These are phyloP conservation scores for Podospora australis DNA, from an alignment of 495 filamentous ascomycete genomes.

Conservation along the genomic window DNA sequence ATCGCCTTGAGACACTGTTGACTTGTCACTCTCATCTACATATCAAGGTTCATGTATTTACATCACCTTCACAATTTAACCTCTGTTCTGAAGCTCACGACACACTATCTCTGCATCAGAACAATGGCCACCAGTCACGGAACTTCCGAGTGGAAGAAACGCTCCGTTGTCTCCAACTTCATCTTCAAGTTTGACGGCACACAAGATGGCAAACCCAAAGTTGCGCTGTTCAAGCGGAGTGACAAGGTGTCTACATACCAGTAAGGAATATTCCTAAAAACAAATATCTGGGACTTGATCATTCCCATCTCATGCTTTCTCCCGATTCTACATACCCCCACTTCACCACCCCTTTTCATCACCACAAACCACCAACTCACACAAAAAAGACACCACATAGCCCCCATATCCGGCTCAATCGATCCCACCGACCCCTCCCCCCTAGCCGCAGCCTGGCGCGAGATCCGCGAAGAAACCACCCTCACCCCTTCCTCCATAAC, in stretches of 20 bases:
- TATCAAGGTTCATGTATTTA: background rate
- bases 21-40: too few species aligned
- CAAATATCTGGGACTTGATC: too few species aligned
- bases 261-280: too few species aligned
- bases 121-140: conserved; percentile 1
- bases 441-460: conserved; percentile 52
- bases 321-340: background rate
- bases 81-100: background rate
- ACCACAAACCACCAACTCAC: too few species aligned
- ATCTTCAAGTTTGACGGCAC: conserved; percentile 40
- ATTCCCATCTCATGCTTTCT: background rate
- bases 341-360: background rate
- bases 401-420: conserved; percentile 56
- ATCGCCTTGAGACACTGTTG: too few species aligned
- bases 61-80: background rate
- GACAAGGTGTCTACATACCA: conserved; percentile 51
- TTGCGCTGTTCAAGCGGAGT: conserved; percentile 56
- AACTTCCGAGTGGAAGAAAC: conserved; percentile 23
- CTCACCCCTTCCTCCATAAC: conserved; percentile 40
- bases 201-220: conserved; percentile 25
- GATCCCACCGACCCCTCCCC: conserved; percentile 44
- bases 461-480: conserved; percentile 56
- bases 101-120: background rate
- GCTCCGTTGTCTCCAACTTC: conserved; percentile 51
- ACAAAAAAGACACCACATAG: conserved; percentile 49